phyloP scores from a whole-genome alignment of 1,284 basidiomycete genomes.

The Trichosporon coremiiforme region DNA sequence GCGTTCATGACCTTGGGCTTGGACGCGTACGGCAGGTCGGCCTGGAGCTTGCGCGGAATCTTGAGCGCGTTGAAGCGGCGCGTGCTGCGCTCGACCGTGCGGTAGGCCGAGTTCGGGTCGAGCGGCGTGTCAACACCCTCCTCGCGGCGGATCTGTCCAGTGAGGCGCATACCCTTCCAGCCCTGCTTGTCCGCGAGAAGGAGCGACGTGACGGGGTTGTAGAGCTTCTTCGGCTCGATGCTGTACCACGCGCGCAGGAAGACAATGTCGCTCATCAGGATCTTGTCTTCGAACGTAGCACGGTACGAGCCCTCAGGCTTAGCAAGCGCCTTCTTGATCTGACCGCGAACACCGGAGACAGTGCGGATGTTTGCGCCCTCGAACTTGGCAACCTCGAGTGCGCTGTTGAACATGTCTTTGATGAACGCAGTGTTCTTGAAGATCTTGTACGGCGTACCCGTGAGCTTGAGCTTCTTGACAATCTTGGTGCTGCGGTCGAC shows the following conservation, averaged over 20 bases:
- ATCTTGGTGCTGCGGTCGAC: slow-evolving; percentile 90
- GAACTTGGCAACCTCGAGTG: slow-evolving; percentile 95
- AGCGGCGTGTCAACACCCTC: slow-evolving; percentile 80
- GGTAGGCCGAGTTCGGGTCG: slow-evolving; percentile 85
- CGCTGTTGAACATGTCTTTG: slow-evolving; percentile 93
- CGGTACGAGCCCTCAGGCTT: slow-evolving; percentile 95
- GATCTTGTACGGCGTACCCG: slow-evolving; percentile 91
- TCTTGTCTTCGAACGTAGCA: slow-evolving; percentile 97
- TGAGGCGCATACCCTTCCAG: slow-evolving; percentile 94
- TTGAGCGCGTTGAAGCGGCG: slow-evolving; percentile 91
- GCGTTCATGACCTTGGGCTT: slow-evolving; percentile 84
- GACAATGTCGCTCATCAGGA: slow-evolving; percentile 92
- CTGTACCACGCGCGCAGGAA: slow-evolving; percentile 98
- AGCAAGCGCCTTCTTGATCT: slow-evolving; percentile 90
- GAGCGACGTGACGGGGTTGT: slow-evolving; percentile 93
- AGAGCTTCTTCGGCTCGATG: slow-evolving; percentile 90
- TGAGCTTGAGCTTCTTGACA: slow-evolving; percentile 98
- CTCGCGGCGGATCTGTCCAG: slow-evolving; percentile 85
- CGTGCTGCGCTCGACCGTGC: slow-evolving; percentile 70
- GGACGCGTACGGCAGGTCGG: slow-evolving; percentile 83
- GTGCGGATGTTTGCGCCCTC: slow-evolving; percentile 95
- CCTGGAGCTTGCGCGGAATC: slow-evolving; percentile 85
- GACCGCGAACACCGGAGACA: slow-evolving; percentile 92
- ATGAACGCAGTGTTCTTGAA: slow-evolving; percentile 99
- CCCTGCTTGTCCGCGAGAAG: slow-evolving; percentile 73